Evolutionary conservation across 2,329 filamentous ascomycete genomes (phyloP).

Genomic region (Aspergillus novoparasiticus): DNA sequence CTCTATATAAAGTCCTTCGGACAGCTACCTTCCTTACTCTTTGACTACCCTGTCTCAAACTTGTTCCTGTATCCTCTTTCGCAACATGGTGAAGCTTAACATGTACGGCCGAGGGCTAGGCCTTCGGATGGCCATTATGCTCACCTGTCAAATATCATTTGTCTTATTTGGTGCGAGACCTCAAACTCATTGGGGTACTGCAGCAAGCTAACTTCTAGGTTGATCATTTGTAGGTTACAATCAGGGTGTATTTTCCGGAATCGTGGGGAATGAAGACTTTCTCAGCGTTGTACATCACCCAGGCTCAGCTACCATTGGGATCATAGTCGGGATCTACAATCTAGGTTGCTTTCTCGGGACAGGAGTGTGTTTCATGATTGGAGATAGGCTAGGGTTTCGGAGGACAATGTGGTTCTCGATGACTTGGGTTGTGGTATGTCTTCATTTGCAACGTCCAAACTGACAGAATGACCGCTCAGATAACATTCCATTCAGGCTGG

Average conservation of each 20-base stretch:
- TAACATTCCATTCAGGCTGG: conserved; percentile 28
- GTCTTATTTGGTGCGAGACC: conserved; percentile 28
- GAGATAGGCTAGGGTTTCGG: conserved; percentile 35
- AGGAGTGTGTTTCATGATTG: conserved; percentile 34
- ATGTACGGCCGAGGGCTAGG: conserved; percentile 30
- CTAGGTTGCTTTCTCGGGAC: conserved; percentile 45
- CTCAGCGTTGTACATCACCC: conserved; percentile 44
- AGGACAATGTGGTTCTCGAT: conserved; percentile 40
- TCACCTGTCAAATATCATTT: conserved; percentile 29
- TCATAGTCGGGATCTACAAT: conserved; percentile 49
- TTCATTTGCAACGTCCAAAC: background rate
- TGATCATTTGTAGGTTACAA: conserved; percentile 44
- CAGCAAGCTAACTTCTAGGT: conserved; percentile 9
- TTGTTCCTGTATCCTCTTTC: background rate
- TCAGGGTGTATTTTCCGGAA: conserved; percentile 53
- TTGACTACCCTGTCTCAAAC: background rate
- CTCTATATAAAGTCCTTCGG: conserved; percentile 13
- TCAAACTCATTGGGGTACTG: background rate
- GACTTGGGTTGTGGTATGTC: conserved; percentile 32
- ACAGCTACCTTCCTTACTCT: background rate
- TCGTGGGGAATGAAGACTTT: conserved; percentile 51
- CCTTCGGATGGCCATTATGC: conserved; percentile 30
- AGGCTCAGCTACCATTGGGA: conserved; percentile 40
- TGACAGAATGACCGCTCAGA: conserved; percentile 1
- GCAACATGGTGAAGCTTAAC: conserved; percentile 26